Evolutionary conservation across 129 eudicot species (phyloP), one percentile per base, ranked within the genome.

Genomic region (Helianthus tuberosus): DNA sequence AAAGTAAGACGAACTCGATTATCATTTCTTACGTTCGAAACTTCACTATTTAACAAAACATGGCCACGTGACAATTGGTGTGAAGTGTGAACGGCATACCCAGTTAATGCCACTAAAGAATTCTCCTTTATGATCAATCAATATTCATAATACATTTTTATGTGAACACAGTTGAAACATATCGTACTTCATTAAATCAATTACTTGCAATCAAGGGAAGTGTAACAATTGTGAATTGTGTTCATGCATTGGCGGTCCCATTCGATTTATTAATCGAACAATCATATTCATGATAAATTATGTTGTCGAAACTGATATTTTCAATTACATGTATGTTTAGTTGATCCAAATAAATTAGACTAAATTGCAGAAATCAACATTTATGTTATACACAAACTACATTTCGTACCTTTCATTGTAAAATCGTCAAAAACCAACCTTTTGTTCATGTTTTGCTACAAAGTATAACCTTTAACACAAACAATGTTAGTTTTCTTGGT

Each of bases 191-290:
- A 76, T 67, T 76, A 32, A 76, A 76, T 76, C 51, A 68, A 17
- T 76, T 66, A 60, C 80, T 67, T 76, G 59, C 59, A 25, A 55
- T 66, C 46, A 67, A 76, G 80, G 80, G 68, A 76, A 76, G 49
- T 76, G 60, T 76, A 67, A 32, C 49, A 55, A 76, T 58, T 76
- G 74, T 67, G 49, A 29, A 15, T 44, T 32, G 69, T 27, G 62
- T 61, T 25, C 44, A 35, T 60, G 41, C 53, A 53, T 66, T 55
- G 36, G 43, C 13, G 75, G 75, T 67, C 68, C 74, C 50, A 12
- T 11, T 54, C 3, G 54, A 66, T 23, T 54, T 4, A 36, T 50
- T 38, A 43, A 66, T 44, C 46, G 74, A 76, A 66, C 6, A 38
- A 53, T 25, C 72, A 25, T 51, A 52, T n/a, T 29, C 10, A 39